A percentile compares a stretch with the other conserved stretches of the same genome.
Conservation (phyloP, 192 early-diverging fungal species). For the Coemansia aciculifera region DNA sequence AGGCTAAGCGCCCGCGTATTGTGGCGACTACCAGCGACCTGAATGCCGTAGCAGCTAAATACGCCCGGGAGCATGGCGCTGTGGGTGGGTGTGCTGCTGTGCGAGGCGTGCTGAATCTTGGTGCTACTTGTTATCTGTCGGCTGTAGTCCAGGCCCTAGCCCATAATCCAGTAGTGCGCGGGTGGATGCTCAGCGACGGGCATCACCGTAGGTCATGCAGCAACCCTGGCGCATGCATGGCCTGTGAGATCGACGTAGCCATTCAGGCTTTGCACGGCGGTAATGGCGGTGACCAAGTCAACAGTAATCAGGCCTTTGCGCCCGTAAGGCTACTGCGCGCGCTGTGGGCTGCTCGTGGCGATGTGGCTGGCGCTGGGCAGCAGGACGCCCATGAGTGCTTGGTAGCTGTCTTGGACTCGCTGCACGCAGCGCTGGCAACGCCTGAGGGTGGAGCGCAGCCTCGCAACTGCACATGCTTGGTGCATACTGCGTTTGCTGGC, state of each 20-base stretch:
- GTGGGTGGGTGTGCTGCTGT: slow-evolving; percentile 59
- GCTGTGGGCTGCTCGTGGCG: slow-evolving; percentile 85
- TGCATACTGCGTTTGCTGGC: slow-evolving; percentile 90
- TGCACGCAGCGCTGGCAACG: slow-evolving; percentile 70
- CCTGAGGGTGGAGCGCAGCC: neutral
- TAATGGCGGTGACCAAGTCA: neutral
- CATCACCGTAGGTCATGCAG: slow-evolving; percentile 61
- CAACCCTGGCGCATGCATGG: slow-evolving; percentile 66
- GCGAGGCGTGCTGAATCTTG: slow-evolving; percentile 90
- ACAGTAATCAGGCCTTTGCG: slow-evolving; percentile 63
- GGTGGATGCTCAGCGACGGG: slow-evolving; percentile 89
- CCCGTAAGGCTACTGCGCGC: slow-evolving; percentile 81
- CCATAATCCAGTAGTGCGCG: slow-evolving; percentile 88
- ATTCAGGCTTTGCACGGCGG: slow-evolving; percentile 67
- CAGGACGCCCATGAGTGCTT: slow-evolving; percentile 99
- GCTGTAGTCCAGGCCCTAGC: slow-evolving; percentile 87
- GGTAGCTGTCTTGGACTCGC: slow-evolving; percentile 81
- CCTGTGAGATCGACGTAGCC: slow-evolving; percentile 87
- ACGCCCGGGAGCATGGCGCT: slow-evolving; percentile 40
- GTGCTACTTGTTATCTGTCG: slow-evolving; percentile 96
- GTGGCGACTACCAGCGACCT: slow-evolving; percentile 30
- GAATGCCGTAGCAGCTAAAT: slow-evolving; percentile 38
- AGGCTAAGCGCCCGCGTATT: slow-evolving; percentile 36
- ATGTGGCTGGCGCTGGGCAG: slow-evolving; percentile 90
- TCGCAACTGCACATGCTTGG: slow-evolving; percentile 72